Evolutionary conservation across 179 eudicot species (phyloP), one percentile per base, ranked within the genome.

Genomic region (Camellia oleifera): DNA sequence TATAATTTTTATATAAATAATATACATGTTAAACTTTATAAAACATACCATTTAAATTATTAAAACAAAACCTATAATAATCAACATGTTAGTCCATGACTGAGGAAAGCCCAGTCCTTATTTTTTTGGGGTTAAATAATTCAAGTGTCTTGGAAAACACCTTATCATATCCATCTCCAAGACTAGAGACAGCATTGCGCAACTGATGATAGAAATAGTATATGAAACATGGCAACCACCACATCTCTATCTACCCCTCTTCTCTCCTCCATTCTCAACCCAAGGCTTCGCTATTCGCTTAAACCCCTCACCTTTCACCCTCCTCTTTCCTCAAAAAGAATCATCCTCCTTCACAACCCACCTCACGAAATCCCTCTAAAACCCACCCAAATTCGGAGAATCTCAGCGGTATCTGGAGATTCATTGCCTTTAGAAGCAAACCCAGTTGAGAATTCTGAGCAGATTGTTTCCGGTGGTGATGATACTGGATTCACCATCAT

Each of bases 381-480:
- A 83, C n/a, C 68, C 73, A 44, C 74, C 63, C 75, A 50, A 82
- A 61, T 11, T 54, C 62, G 83, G 57, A 82, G 72, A 81, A 61
- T 80, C 78, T 76, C 82, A 40, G 88, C 92, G 53, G 60, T 77
- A 45, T 20, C 73, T 52, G 83, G 68, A 4, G 75, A 79, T 44
- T 74, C 81, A 69, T 48, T 82, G 54, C 82, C 90, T 52, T 53
- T 86, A 71, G 89, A 88, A 81, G 90, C 87, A 58, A 80, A 72
- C 82, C 78, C 92, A 76, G 78, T 83, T 63, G 97, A 90, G 67
- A 85, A 63, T 42, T 65, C 91, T 13, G 78, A 84, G 54, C 76
- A 89, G 62, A 60, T 88, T 58, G 23, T 65, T 90, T 52, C 20
- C 86, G 20, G 75, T 50, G 90, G 80, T 32, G 40, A 32, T 32